phyloP scores from a whole-genome alignment of 1,284 basidiomycete species.

The Mycena sp. region DNA sequence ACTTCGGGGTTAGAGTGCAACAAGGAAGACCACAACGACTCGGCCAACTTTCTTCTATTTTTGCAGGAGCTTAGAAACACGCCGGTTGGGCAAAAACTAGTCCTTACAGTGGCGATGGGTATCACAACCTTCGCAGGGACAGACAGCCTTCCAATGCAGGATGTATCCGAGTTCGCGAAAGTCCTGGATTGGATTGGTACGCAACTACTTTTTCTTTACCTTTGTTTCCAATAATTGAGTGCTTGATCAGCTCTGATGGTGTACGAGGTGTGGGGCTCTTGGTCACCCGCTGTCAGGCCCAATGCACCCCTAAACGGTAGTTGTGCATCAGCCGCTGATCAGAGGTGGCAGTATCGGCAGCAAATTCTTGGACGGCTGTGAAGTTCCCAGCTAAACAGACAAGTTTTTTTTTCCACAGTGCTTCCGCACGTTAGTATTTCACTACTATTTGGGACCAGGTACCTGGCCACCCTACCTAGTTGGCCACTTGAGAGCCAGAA shows the following conservation, averaged over 20 bases:
- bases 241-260: constrained; percentile 75
- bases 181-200: constrained; percentile 77
- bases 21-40: constrained; percentile 68
- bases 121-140: constrained; percentile 73
- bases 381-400: constrained; percentile 79
- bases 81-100: constrained; percentile 64
- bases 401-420: constrained; percentile 1
- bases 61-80: constrained; percentile 75
- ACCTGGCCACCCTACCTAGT: too few relatives aligned
- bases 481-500: too few relatives aligned
- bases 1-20: constrained; percentile 84
- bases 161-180: constrained; percentile 76
- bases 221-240: background rate
- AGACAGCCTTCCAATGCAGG: constrained; percentile 62
- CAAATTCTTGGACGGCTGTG: constrained; percentile 79
- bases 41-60: constrained; percentile 78
- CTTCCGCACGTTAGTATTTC: background rate
- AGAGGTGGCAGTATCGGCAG: constrained; percentile 80
- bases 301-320: constrained; percentile 85
- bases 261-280: constrained; percentile 81
- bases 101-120: constrained; percentile 80
- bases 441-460: too few relatives aligned
- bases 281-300: constrained; percentile 68
- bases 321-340: constrained; percentile 69
- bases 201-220: background rate